Evolutionary conservation across 768 basidiomycete genomes (phyloP), one percentile per base, ranked within the genome.

Genomic region (Tubosaeta sp.): DNA sequence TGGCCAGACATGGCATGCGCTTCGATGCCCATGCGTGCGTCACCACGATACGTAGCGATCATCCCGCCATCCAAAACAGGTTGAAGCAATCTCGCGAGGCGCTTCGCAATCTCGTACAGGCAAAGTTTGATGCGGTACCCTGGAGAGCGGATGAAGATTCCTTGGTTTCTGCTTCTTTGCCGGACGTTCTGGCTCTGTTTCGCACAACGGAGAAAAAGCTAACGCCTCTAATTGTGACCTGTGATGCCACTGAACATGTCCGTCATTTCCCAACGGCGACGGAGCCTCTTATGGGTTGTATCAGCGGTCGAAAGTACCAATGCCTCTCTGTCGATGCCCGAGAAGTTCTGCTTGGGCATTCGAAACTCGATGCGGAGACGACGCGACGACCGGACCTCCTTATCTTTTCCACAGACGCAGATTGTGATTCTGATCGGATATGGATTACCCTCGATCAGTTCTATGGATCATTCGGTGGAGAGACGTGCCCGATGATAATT

Each of bases 21-120:
- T 74, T 75, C 17, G 58, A 66, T 31, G 73, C 67, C 2, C 67
- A 73, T 19, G 76, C 71, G 9, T 77, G 76, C 48, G 63, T 76
- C 46, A 76, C 74, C 14, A 69, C 74, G 4, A 59, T 59, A n/a
- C 56, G 10, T 17, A 65, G 58, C 43, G 55, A 65, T 43, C 53
- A 65, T 43, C 55, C 63, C 19, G 60, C 60, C 27, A 60, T 65
- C 44, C 63, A 65, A 50, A 6, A 9, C 22, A 53, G 64, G 25
- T 35, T 56, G 25, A 32, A 44, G 38, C 56, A 60, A 13, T 65
- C 64, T 43, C 64, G 50, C n/a, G 54, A 37, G 3, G 46, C 38
- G 14, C 63, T 65, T 50, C 43, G 58, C n/a, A 44, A 46, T 33
- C 65, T 65, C 34, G 39, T 65, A 6, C 56, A 41, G 38, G 26